Conservation (phyloP, 345 rosid genomes). For the Ceriops zippeliana region DNA sequence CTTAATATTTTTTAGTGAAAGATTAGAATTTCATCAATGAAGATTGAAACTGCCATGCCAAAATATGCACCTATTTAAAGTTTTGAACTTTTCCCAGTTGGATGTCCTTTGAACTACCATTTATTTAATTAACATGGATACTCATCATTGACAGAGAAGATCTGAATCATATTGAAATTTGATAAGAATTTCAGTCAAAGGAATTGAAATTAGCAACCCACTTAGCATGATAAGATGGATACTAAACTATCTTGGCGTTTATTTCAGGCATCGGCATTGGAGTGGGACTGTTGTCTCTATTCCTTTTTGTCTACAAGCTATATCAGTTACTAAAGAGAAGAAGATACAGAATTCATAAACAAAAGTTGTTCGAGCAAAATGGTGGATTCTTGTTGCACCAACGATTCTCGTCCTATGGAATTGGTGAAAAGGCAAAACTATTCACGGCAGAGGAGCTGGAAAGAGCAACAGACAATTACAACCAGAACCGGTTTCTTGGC, state of each 20-base stretch:
- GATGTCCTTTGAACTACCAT: too few species aligned
- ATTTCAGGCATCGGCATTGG: constrained; percentile 2
- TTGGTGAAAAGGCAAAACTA: not conserved
- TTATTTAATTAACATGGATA: too few species aligned
- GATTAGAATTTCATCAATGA: too few species aligned
- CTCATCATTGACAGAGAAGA: too few species aligned
- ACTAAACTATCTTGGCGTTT: not conserved
- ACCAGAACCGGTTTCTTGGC: constrained; percentile 9
- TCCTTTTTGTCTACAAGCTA: constrained; percentile 4
- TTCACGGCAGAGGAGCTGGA: constrained; percentile 13
- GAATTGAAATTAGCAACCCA: not conserved
- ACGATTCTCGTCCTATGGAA: not conserved
- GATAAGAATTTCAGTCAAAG: too few species aligned
- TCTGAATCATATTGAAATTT: too few species aligned
- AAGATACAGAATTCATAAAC: constrained; percentile 6
- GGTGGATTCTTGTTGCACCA: constrained; percentile 14
- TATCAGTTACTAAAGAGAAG: not conserved
- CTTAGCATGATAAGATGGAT: not conserved
- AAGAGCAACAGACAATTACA: constrained; percentile 6
- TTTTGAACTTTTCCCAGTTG: too few species aligned
- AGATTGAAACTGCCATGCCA: too few species aligned
- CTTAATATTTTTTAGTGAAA: not conserved
- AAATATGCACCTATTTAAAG: too few species aligned
- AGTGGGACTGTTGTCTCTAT: not conserved
- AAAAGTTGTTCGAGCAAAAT: constrained; percentile 10